phyloP scores from a whole-genome alignment of 1,284 basidiomycete species.

The Neonothopanus nambi region DNA sequence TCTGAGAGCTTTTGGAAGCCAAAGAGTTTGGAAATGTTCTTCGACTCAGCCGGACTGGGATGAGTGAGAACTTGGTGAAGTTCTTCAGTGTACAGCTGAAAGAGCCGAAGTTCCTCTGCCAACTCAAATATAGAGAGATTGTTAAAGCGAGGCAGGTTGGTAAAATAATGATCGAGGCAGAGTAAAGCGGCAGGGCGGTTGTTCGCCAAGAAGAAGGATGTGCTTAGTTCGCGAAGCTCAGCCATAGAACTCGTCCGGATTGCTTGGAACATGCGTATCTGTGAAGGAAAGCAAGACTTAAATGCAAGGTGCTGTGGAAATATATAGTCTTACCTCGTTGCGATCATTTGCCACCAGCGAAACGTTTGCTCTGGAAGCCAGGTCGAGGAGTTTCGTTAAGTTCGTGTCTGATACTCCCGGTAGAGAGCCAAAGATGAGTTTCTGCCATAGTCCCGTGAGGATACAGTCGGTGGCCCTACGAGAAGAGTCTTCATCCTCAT shows the following conservation, averaged over 20 bases:
- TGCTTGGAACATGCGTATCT: slow-evolving; percentile 44
- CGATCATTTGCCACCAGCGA: slow-evolving; percentile 19
- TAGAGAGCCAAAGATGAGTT: slow-evolving; percentile 29
- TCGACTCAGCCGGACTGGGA: slow-evolving; percentile 22
- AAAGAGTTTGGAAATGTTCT: slow-evolving; percentile 31
- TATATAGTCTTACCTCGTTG: slow-evolving; percentile 28
- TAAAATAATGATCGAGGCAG: slow-evolving; percentile 44
- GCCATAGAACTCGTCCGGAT: slow-evolving; percentile 28
- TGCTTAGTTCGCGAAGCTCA: slow-evolving; percentile 29
- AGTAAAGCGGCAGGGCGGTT: slow-evolving; percentile 38
- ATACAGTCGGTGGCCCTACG: slow-evolving; percentile 31
- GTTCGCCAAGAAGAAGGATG: slow-evolving; percentile 23
- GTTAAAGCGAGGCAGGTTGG: slow-evolving; percentile 20
- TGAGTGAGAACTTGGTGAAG: slow-evolving; percentile 25
- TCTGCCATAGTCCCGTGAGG: slow-evolving; percentile 32
- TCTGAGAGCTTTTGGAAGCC: slow-evolving; percentile 27
- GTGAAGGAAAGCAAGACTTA: background rate
- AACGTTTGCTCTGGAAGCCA: slow-evolving; percentile 18
- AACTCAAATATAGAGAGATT: slow-evolving; percentile 27
- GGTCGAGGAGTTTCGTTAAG: slow-evolving; percentile 22
- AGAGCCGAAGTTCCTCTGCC: slow-evolving; percentile 29
- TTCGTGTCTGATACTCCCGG: slow-evolving; percentile 12
- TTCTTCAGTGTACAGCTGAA: slow-evolving; percentile 34
- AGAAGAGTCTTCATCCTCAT: slow-evolving; percentile 30
- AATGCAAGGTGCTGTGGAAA: background rate